Evolutionary conservation across 177 flowering plant species (phyloP).

Genomic region (Vitis hybrid): DNA sequence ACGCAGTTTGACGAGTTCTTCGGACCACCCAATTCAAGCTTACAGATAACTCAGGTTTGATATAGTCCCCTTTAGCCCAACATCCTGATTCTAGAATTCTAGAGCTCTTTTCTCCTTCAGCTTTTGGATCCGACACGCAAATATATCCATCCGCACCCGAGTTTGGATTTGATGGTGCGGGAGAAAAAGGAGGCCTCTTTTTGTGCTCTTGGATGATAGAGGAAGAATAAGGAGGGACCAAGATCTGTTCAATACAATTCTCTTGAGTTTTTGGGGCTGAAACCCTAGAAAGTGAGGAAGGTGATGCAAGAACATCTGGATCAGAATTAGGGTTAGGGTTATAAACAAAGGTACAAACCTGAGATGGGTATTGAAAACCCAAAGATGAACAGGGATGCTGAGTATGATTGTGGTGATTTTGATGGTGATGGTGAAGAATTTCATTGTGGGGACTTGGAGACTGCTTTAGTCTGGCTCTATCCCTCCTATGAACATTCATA

Average conservation of each 20-base stretch:
- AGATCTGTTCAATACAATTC: slow-evolving; percentile 14
- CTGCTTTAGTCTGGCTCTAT: slow-evolving; percentile 69
- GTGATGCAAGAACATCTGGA: slow-evolving; percentile 24
- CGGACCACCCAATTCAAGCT: slow-evolving; percentile 33
- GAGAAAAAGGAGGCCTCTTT: slow-evolving; percentile 21
- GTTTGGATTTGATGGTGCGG: slow-evolving; percentile 22
- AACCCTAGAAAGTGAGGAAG: slow-evolving; percentile 34
- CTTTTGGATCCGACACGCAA: slow-evolving; percentile 17
- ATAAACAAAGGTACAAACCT: slow-evolving; percentile 26
- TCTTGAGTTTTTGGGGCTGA: slow-evolving; percentile 20
- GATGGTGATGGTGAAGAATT: slow-evolving; percentile 20
- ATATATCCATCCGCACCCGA: slow-evolving; percentile 14
- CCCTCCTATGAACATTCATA: slow-evolving; percentile 82
- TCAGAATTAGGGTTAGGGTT: slow-evolving; percentile 44
- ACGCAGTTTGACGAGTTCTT: slow-evolving; percentile 13
- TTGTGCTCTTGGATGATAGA: slow-evolving; percentile 16
- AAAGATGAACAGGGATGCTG: slow-evolving; percentile 18
- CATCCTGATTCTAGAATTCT: slow-evolving; percentile 18
- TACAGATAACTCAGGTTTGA: slow-evolving; percentile 28
- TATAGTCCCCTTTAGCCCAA: slow-evolving; percentile 15
- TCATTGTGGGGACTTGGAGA: slow-evolving; percentile 26
- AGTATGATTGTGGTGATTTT: slow-evolving; percentile 3
- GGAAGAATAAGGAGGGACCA: slow-evolving; percentile 25
- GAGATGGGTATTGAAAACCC: slow-evolving; percentile 32
- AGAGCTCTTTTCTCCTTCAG: slow-evolving; percentile 25